phyloP scores from a whole-genome alignment of 2,329 filamentous ascomycete genomes.

The Alternaria infectoria region DNA sequence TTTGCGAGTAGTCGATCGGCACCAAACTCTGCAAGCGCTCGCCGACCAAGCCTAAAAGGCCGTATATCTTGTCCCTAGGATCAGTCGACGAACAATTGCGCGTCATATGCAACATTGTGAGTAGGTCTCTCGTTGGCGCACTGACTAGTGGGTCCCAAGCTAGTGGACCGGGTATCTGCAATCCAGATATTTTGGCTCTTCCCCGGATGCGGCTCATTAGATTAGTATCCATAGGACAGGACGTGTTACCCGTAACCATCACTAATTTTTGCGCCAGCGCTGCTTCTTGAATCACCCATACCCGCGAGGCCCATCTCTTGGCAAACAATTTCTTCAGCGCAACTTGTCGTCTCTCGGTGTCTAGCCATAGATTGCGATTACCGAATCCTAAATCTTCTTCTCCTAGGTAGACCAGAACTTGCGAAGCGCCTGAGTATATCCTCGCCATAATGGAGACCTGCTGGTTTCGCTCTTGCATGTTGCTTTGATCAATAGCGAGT shows the following conservation, averaged over 20 bases:
- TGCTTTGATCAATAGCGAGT: conserved; percentile 25
- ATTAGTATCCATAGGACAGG: conserved; percentile 6
- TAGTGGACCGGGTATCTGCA: conserved; percentile 17
- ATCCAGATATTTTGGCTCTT: conserved; percentile 11
- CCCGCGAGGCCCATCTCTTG: conserved; percentile 17
- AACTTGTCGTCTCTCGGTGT: conserved; percentile 7
- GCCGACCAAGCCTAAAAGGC: conserved; percentile 12
- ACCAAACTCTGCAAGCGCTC: conserved; percentile 16
- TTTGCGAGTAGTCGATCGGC: conserved; percentile 17
- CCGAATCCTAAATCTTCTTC: conserved; percentile 16
- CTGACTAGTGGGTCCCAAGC: conserved; percentile 19
- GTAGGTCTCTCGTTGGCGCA: conserved; percentile 14
- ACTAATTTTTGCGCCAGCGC: conserved; percentile 16
- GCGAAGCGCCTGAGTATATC: conserved; percentile 18
- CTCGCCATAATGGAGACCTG: conserved; percentile 25
- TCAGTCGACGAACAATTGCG: conserved; percentile 15
- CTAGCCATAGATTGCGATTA: conserved; percentile 9
- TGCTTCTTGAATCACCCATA: conserved; percentile 29
- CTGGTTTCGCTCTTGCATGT: conserved; percentile 18
- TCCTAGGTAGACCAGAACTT: conserved; percentile 16
- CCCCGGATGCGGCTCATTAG: conserved; percentile 16
- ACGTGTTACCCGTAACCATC: conserved; percentile 14
- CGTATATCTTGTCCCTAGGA: conserved; percentile 17
- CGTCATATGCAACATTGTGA: conserved; percentile 13
- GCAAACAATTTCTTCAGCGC: conserved; percentile 11